A percentile compares a stretch with the other conserved stretches of the same genome.
phyloP scores from a whole-genome alignment of 73 alveolate species.

The Paramecium octaurelia region DNA sequence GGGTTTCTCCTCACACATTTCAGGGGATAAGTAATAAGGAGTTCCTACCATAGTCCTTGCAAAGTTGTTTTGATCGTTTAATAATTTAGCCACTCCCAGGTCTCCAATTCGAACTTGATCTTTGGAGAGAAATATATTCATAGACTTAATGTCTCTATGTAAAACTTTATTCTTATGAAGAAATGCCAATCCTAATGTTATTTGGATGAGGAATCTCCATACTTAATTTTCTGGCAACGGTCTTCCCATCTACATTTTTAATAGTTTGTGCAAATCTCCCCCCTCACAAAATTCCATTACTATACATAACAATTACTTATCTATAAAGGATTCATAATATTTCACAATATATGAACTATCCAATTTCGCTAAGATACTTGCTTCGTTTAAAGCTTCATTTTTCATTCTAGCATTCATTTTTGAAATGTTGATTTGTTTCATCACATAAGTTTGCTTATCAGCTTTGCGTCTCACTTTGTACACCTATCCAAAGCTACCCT shows the following conservation, averaged over 20 bases:
- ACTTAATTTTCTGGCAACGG: conserved; percentile 74
- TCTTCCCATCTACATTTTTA: conserved; percentile 66
- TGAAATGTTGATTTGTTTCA: conserved; percentile 58
- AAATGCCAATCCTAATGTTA: conserved; percentile 84
- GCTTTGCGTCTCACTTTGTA: conserved; percentile 66
- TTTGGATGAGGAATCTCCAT: conserved; percentile 88
- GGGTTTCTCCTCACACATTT: conserved; percentile 89
- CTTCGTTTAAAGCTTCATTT: conserved; percentile 88
- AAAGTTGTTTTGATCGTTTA: conserved; percentile 51
- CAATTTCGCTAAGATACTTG: conserved; percentile 74
- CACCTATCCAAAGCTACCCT: conserved; percentile 76
- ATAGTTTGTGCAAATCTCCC: conserved; percentile 84
- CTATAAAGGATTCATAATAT: conserved; percentile 85
- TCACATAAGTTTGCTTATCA: conserved; percentile 54
- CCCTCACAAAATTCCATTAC: conserved; percentile 94
- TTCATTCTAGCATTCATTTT: conserved; percentile 57
- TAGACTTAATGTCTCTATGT: conserved; percentile 88
- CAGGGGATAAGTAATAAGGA: conserved; percentile 98
- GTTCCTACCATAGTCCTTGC: conserved; percentile 83
- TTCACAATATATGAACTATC: conserved; percentile 80
- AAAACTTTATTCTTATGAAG: conserved; percentile 77
- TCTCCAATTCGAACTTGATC: conserved; percentile 89
- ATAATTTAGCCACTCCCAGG: conserved; percentile 77
- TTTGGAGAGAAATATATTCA: conserved; percentile 76
- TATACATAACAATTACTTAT: conserved; percentile 68